Evolutionary conservation across 306 rosid genomes (phyloP), one percentile per base, ranked within the genome.

Genomic region (Lathyrus aphaca): DNA sequence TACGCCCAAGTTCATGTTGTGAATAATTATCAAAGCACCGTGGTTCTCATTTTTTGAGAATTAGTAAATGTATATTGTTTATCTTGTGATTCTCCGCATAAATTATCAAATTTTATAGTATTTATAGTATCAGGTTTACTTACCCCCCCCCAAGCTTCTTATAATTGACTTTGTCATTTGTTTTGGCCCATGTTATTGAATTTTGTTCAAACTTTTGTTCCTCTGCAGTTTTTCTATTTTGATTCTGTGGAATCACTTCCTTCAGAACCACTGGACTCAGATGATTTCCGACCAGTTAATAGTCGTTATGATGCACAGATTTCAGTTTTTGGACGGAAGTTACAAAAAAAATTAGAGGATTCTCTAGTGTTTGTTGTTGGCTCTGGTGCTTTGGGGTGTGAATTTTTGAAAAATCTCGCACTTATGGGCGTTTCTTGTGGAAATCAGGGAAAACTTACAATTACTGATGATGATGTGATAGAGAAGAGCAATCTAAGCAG

Each of bases 221-320:
- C 77, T 43, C 50, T 25, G 80, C 95, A 94, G 98, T 94, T 79
- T 84, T 94, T 90, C 89, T 94, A 94, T 82, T 94, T 94, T 4
- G 98, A 94, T 77, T 94, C 98, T 0, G 83, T 88, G 68, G 98
- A 94, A 82, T 94, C 98, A 8, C 97, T 94, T 80, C 98, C 98
- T 30, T 75, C 90, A 4, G 95, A 85, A 75, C 84, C 89, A 35
- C 68, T 88, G 75, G 95, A 88, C 44, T 69, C 95, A 38, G 74
- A 74, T 84, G 97, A 90, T 60, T 78, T 87, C 12, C 85, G 79
- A 51, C 96, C 98, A 48, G 64, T 87, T 53, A 86, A 88, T 78
- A 78, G 96, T 72, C 97, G 97, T 30, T 94, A 94, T 68, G 98
- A 94, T 74, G 97, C 98, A 48, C 98, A 94, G 73, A 94, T 94